Evolutionary conservation across 495 filamentous ascomycete species (phyloP).

Genomic region (Aspergillus campestris): DNA sequence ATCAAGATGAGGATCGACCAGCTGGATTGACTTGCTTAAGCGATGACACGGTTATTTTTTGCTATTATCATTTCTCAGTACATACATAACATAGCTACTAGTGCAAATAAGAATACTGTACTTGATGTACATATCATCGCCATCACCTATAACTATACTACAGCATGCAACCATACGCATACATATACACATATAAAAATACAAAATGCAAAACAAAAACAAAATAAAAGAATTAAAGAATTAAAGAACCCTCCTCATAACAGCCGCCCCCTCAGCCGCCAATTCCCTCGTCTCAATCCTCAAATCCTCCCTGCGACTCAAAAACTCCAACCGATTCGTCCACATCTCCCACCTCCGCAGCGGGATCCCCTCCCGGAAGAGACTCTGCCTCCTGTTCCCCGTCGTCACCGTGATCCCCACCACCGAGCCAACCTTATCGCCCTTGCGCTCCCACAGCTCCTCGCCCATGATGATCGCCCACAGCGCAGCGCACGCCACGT

Average conservation of each 20-base stretch:
- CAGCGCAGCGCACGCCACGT: slow-evolving; percentile 6
- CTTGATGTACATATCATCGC: too few relatives aligned
- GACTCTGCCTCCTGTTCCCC: background rate
- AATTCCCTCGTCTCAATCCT: slow-evolving; percentile 7
- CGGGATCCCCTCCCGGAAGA: background rate
- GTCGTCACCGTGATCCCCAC: slow-evolving; percentile 1
- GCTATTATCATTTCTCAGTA: too few relatives aligned
- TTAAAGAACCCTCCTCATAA: slow-evolving; percentile 12
- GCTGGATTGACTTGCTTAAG: slow-evolving; percentile 15
- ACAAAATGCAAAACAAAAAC: background rate
- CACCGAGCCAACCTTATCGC: slow-evolving; percentile 3
- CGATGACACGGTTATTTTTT: too few relatives aligned
- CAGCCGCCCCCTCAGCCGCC: slow-evolving; percentile 15
- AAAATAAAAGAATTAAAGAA: background rate
- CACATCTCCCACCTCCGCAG: slow-evolving; percentile 10
- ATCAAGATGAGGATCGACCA: slow-evolving; percentile 35
- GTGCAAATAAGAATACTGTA: background rate
- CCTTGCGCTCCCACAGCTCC: slow-evolving; percentile 19
- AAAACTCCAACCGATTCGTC: slow-evolving; percentile 8
- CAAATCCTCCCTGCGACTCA: slow-evolving; percentile 12
- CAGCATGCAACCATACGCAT: too few relatives aligned
- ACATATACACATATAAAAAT: too few relatives aligned
- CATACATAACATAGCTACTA: too few relatives aligned
- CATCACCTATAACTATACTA: too few relatives aligned
- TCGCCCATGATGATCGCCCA: slow-evolving; percentile 17